These are phyloP conservation scores for Canavalia gladiata DNA, from an alignment of 306 rosid genomes.

Conservation along the genomic window DNA sequence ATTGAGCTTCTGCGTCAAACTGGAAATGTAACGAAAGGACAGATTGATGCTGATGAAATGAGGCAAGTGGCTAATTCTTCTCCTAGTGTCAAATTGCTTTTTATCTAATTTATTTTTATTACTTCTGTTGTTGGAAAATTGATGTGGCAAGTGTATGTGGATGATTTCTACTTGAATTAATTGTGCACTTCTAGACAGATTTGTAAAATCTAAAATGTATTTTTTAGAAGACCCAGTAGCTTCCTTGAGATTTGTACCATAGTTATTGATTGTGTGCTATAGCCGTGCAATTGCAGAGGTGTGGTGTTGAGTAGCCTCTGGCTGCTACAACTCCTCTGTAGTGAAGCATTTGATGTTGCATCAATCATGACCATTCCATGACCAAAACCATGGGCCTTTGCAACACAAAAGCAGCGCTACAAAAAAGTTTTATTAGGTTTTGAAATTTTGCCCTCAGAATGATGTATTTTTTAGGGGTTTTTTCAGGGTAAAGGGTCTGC, in stretches of 20 bases:
- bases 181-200: slow-evolving; percentile 21
- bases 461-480: too few relatives aligned
- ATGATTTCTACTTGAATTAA: background rate
- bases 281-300: too few relatives aligned
- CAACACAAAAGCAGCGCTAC: too few relatives aligned
- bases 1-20: slow-evolving; percentile 97
- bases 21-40: slow-evolving; percentile 97
- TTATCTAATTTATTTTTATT: background rate
- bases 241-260: slow-evolving; percentile 1
- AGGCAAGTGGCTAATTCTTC: slow-evolving; percentile 69
- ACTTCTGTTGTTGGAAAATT: slow-evolving; percentile 28
- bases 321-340: too few relatives aligned
- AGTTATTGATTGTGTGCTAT: too few relatives aligned
- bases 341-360: too few relatives aligned
- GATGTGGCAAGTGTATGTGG: background rate
- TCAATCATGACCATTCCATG: too few relatives aligned
- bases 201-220: background rate
- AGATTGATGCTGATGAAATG: slow-evolving; percentile 76
- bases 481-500: too few relatives aligned
- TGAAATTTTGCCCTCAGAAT: too few relatives aligned
- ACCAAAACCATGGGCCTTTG: too few relatives aligned
- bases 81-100: slow-evolving; percentile 29
- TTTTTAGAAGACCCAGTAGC: background rate
- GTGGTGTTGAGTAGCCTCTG: too few relatives aligned
- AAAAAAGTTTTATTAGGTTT: too few relatives aligned